Base-by-base conservation (phyloP, 495 filamentous ascomycete species). In the Tuber calosporum region DNA sequence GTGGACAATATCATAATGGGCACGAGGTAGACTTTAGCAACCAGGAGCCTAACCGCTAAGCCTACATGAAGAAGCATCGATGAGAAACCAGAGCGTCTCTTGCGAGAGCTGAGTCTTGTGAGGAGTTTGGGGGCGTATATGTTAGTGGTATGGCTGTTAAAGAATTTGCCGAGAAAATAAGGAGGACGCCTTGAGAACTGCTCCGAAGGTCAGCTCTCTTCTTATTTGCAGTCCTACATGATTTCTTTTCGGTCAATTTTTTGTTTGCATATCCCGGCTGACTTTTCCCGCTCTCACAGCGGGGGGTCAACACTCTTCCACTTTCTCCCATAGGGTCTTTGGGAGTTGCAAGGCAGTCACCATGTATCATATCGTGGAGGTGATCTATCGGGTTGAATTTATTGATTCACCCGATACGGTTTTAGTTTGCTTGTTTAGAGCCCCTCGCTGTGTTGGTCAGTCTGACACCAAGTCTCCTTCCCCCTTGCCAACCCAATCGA, bases 141-240 rank as follows among this genome's bases (percentile, higher is more conserved):
- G 71, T 68, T 34, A 68, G 43, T 73, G 72, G 19, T 20, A 76
- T 72, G 48, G 75, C 71, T 9, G 37, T 81, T 72, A 43, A 79
- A 74, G 77, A 70, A 43, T 81, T 81, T 69, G 67, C 53, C 17
- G 79, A 75, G n/a, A 72, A 69, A 81, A 81, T 43, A 74, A 68
- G 37, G 79, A 76, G 53, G 75, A 79, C 53, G 79, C 79, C 66
- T 74, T 81, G 70, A 81, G 81, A 79, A 81, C 75, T 48, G 79
- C 79, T 48, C 79, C 79, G 37, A 81, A 79, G 69, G 79, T 72
- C 67, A 67, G 73, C 69, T 62, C 43, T 72, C 72, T 37, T 68
- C 53, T 41, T 74, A 37, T n/a, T 36, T 26, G 41, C 38, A 43
- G 53, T 62, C 17, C 13, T 34, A 4, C 53, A 11, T 62, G 26